Evolutionary conservation across 345 rosid species (phyloP).

Genomic region (Aethionema arabicum): DNA sequence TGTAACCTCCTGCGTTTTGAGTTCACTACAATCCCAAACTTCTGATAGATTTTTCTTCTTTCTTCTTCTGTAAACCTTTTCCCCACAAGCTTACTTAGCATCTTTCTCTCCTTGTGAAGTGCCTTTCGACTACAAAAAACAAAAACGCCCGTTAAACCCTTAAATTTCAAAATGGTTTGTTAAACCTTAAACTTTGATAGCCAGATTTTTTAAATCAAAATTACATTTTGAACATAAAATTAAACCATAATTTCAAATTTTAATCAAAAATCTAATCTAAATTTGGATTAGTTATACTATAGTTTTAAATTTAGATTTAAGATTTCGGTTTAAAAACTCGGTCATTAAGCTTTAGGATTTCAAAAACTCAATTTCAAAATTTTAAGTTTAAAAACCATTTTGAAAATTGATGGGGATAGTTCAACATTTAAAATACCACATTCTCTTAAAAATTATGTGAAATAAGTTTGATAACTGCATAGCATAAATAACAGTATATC

Average conservation of each 20-base stretch:
- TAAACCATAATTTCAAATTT: too few species aligned
- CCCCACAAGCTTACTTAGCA: constrained; percentile 77
- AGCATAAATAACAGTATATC: constrained; percentile 11
- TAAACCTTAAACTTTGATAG: neutral
- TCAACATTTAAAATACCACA: too few species aligned
- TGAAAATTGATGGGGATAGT: too few species aligned
- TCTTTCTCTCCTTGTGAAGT: constrained; percentile 70
- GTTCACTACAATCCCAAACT: constrained; percentile 67
- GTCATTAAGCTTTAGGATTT: too few species aligned
- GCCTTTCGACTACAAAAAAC: constrained; percentile 55
- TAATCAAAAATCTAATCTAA: too few species aligned
- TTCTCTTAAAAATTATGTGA: too few species aligned
- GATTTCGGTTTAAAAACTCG: too few species aligned
- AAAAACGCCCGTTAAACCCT: neutral
- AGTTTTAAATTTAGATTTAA: too few species aligned
- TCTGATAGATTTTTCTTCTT: constrained; percentile 61
- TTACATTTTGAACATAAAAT: too few species aligned
- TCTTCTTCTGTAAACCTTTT: constrained; percentile 69
- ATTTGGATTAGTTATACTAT: too few species aligned
- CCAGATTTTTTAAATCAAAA: neutral
- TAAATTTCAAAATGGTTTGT: neutral
- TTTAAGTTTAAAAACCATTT: too few species aligned
- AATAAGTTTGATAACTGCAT: constrained; percentile 3
- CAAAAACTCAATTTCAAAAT: too few species aligned
- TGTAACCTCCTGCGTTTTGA: constrained; percentile 82